phyloP scores from a whole-genome alignment of 352 stramenopile species.

The Phytophthora sansomeana region DNA sequence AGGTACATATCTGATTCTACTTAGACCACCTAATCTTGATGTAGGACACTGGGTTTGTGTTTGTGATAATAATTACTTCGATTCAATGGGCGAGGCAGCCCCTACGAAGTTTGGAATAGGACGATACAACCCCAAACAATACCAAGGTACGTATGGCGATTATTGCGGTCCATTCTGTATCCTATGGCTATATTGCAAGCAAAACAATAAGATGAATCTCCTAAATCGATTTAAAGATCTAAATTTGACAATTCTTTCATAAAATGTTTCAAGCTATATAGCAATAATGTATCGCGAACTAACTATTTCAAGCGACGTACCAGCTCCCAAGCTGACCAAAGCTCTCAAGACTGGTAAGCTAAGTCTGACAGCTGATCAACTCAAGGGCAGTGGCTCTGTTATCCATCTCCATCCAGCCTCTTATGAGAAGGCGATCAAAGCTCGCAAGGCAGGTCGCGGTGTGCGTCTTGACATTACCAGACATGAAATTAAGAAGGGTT shows the following conservation, averaged over 20 bases:
- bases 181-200: slow-evolving; percentile 24
- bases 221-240: slow-evolving; percentile 24
- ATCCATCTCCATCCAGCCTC: slow-evolving; percentile 26
- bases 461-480: slow-evolving; percentile 2
- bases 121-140: slow-evolving; percentile 26
- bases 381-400: slow-evolving; percentile 11
- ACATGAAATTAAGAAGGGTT: slow-evolving; percentile 8
- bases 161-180: slow-evolving; percentile 30
- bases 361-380: slow-evolving; percentile 14
- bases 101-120: slow-evolving; percentile 13
- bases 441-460: slow-evolving; percentile 8
- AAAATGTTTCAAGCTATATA: slow-evolving; percentile 23
- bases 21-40: slow-evolving; percentile 16
- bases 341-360: slow-evolving; percentile 13
- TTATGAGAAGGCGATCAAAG: slow-evolving; percentile 23
- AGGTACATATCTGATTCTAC: slow-evolving; percentile 22
- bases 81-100: slow-evolving; percentile 22
- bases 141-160: slow-evolving; percentile 15
- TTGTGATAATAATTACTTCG: slow-evolving; percentile 25
- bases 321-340: slow-evolving; percentile 8
- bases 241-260: slow-evolving; percentile 23
- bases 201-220: slow-evolving; percentile 19
- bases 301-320: slow-evolving; percentile 2
- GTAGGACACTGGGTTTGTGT: slow-evolving; percentile 22
- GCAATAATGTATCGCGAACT: slow-evolving; percentile 16